These are phyloP conservation scores for Euphrasia arctica DNA, from an alignment of 305 asterid species.

Conservation along the genomic window DNA sequence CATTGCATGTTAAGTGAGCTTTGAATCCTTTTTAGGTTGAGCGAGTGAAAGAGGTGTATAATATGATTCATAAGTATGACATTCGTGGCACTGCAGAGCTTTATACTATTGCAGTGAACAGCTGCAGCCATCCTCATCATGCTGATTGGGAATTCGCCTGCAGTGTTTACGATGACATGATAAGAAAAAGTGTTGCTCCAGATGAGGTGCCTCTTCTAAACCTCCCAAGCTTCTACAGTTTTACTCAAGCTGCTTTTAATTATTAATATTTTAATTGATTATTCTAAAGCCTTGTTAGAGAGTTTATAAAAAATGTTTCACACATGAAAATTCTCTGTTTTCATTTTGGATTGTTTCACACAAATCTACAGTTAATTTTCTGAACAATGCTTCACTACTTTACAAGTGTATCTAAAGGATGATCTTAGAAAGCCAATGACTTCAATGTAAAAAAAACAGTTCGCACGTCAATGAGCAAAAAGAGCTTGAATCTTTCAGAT, in stretches of 20 bases:
- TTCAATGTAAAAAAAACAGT: not conserved
- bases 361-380: not conserved
- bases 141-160: constrained; percentile 97
- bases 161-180: constrained; percentile 82
- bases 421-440: not conserved
- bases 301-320: not conserved
- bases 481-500: not conserved
- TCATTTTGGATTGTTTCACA: not conserved
- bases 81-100: constrained; percentile 93
- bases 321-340: not conserved
- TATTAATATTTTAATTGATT: constrained; percentile 5
- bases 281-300: not conserved
- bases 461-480: not conserved
- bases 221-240: constrained; percentile 17
- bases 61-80: constrained; percentile 67
- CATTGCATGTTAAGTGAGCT: constrained; percentile 10
- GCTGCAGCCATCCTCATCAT: constrained; percentile 84
- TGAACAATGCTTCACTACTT: not conserved
- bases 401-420: not conserved
- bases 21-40: constrained; percentile 51
- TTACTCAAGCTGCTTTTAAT: constrained; percentile 20
- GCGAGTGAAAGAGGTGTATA: constrained; percentile 84
- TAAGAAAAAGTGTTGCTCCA: constrained; percentile 68
- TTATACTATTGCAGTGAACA: constrained; percentile 92
- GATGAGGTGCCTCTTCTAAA: constrained; percentile 69